Evolutionary conservation across 148 eudicot species (phyloP).

Genomic region (Gaultheria prostrata): DNA sequence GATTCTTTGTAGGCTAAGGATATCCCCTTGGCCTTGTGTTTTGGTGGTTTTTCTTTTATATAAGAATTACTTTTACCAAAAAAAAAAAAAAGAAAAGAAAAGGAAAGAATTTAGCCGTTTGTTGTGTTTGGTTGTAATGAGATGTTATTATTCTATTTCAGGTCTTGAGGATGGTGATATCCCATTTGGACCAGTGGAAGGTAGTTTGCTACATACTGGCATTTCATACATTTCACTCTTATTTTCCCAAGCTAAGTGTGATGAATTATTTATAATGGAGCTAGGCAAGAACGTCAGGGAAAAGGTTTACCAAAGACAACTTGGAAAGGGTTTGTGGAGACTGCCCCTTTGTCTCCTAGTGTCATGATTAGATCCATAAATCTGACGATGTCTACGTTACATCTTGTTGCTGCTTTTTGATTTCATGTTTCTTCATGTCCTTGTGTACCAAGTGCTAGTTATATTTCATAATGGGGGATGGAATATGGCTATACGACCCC

Average conservation of each 20-base stretch:
- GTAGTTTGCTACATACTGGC: slow-evolving; percentile 27
- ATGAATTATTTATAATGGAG: not conserved
- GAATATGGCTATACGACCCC: too few species aligned
- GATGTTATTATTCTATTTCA: slow-evolving; percentile 25
- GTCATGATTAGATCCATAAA: not conserved
- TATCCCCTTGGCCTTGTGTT: too few species aligned
- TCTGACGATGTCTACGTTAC: not conserved
- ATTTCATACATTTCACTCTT: not conserved
- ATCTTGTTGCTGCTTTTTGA: not conserved
- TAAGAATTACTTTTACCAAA: not conserved
- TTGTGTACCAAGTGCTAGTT: not conserved
- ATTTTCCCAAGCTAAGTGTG: not conserved
- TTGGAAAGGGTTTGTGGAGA: not conserved
- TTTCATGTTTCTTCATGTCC: not conserved
- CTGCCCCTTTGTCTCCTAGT: not conserved
- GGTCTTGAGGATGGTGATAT: slow-evolving; percentile 67
- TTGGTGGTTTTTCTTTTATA: too few species aligned
- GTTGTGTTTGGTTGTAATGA: not conserved
- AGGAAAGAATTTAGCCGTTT: too few species aligned
- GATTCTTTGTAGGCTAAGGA: too few species aligned
- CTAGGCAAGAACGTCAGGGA: not conserved
- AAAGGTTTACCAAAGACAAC: not conserved
- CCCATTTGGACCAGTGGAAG: slow-evolving; percentile 72
- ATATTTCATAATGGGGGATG: too few species aligned
- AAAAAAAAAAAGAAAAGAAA: not conserved